Conservation (phyloP, 2,329 filamentous ascomycete species). For the Scedosporium apiospermum region DNA sequence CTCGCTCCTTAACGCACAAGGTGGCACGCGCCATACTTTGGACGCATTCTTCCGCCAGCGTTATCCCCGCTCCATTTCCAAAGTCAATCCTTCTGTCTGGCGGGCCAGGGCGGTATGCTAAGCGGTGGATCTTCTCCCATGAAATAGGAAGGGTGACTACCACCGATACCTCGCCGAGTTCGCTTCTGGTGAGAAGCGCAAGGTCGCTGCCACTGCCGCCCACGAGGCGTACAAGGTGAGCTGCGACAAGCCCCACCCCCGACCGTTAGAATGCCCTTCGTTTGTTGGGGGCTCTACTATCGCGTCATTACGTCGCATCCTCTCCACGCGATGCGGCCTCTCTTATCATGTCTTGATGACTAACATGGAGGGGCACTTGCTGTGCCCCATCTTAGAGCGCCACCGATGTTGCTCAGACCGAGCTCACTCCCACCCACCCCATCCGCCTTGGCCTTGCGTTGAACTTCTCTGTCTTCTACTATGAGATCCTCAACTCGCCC, state of each 20-base stretch:
- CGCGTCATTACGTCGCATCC: not conserved
- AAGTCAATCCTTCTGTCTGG: conserved; percentile 1
- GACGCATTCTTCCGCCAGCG: no score
- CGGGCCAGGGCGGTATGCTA: conserved; percentile 4
- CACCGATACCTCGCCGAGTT: conserved; percentile 94
- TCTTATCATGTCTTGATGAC: not conserved
- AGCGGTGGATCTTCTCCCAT: not conserved
- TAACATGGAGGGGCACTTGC: conserved; percentile 6
- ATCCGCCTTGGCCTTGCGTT: conserved; percentile 95
- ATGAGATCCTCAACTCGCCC: conserved; percentile 97
- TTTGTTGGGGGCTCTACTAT: not conserved
- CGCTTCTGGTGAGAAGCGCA: conserved; percentile 84
- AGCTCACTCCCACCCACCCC: conserved; percentile 93
- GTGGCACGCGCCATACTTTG: not conserved
- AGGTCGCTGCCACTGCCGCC: conserved; percentile 75
- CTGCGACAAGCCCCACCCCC: conserved; percentile 2
- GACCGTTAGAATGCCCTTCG: not conserved
- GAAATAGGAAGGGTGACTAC: conserved; percentile 88
- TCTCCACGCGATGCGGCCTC: not conserved
- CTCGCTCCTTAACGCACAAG: not conserved
- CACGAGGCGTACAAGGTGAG: conserved; percentile 96
- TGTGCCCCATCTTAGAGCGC: conserved; percentile 55
- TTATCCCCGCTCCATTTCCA: not conserved
- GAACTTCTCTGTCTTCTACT: conserved; percentile 99
- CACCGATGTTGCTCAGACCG: conserved; percentile 94